Conservation (phyloP, 2,329 filamentous ascomycete species). For the Basipetospora chlamydospora region DNA sequence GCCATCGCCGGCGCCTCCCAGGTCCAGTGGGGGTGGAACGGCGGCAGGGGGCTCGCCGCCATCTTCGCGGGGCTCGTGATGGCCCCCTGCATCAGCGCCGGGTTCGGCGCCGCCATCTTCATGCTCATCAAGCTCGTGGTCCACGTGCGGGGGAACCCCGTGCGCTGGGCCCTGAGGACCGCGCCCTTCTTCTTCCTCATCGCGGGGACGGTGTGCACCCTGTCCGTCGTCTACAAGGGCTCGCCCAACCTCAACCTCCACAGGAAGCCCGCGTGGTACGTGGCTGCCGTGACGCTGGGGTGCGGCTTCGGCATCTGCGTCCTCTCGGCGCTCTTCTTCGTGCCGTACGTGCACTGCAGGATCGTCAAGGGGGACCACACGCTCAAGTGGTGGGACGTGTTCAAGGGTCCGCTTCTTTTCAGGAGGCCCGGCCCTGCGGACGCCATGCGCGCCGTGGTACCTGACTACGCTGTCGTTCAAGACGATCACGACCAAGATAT, state of each 20-base stretch:
- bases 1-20: slow-evolving; percentile 46
- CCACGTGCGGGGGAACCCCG: slow-evolving; percentile 55
- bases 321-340: slow-evolving; percentile 54
- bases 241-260: slow-evolving; percentile 51
- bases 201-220: slow-evolving; percentile 57
- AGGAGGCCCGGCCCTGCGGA: slow-evolving; percentile 39
- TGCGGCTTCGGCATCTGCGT: slow-evolving; percentile 43
- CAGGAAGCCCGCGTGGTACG: slow-evolving; percentile 54
- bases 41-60: slow-evolving; percentile 53
- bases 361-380: slow-evolving; percentile 55
- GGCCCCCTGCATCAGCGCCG: slow-evolving; percentile 52
- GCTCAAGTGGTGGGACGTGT: slow-evolving; percentile 47
- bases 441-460: slow-evolving; percentile 42
- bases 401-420: slow-evolving; percentile 50
- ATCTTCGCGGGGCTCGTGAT: slow-evolving; percentile 60
- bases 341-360: slow-evolving; percentile 52
- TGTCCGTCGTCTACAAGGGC: slow-evolving; percentile 71
- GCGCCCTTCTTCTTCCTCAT: slow-evolving; percentile 68
- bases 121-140: slow-evolving; percentile 58
- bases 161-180: slow-evolving; percentile 58
- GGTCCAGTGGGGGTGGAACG: slow-evolving; percentile 57
- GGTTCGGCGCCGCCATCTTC: slow-evolving; percentile 55
- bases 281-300: slow-evolving; percentile 52
- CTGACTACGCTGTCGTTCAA: slow-evolving; percentile 67
- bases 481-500: slow-evolving; percentile 15